Evolutionary conservation across 768 basidiomycete species (phyloP), one percentile per base, ranked within the genome.

Genomic region (Suillus alpinus): DNA sequence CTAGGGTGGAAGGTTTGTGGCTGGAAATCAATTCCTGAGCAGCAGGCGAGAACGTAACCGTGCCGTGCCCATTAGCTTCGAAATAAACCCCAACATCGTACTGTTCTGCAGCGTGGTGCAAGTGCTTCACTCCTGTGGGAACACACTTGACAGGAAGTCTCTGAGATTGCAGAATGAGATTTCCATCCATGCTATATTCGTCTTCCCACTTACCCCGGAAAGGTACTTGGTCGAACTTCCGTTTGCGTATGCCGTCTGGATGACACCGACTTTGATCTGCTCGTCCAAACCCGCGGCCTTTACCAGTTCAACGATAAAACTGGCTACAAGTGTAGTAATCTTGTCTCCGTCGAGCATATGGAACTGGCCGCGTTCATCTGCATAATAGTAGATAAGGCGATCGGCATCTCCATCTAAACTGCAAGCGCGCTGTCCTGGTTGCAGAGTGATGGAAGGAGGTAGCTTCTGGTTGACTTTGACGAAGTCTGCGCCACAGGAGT

Each of bases 181-280:
- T 23, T 43, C 37, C 58, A 56, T 51, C 23, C 41, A 20, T 44
- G 13, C 23, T 18, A 29, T 36, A 39, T 4, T 37, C 6, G 29
- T 51, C 3, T 31, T 56, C 26, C 57, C 31, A 70, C 85, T 63
- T 61, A 94, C 93, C 74, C 88, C 86, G 16, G 86, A 78, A 47
- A 98, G 80, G 72, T 96, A 98, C 72, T 89, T 92, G 13, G 97
- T 99, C 0, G 96, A 98, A 60, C 86, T 93, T 7, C 97, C 97
- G 66, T 99, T 99, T 36, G 97, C 97, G 73, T 99, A 99, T 3
- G 97, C 97, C 0, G 97, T 99, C 73, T 99, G 97, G 12, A 99
- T 95, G 20, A 98, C 91, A 36, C 97, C 97, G 31, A 98, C 91
- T 71, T 89, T 86, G 64, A 98, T 76, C 52, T 84, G 77, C 26